A percentile compares a stretch with the other conserved stretches of the same genome.
These are phyloP conservation scores for Trichoderma pleuroti DNA, from an alignment of 2,329 filamentous ascomycete species.

Conservation along the genomic window DNA sequence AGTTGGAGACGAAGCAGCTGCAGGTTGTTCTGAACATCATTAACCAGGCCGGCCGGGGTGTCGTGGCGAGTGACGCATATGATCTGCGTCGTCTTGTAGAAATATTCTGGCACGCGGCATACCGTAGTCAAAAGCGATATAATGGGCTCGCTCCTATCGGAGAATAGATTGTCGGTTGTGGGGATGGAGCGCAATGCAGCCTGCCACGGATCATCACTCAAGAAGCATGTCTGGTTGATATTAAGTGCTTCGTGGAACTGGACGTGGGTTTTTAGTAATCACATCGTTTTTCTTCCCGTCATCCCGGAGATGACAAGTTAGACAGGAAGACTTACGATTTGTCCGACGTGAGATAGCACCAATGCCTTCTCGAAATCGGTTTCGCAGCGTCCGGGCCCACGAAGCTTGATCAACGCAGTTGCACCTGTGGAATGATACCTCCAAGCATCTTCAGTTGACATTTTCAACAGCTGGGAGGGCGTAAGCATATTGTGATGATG, in stretches of 20 bases:
- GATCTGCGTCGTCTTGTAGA: constrained; percentile 1
- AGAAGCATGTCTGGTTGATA: not conserved
- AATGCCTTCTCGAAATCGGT: constrained; percentile 14
- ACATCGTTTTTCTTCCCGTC: not conserved
- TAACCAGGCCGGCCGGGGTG: not conserved
- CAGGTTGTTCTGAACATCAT: not conserved
- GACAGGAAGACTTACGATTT: constrained; percentile 5
- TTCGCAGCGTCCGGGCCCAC: constrained; percentile 5
- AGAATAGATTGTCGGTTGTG: constrained; percentile 7
- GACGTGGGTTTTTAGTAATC: not conserved
- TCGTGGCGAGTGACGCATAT: not conserved
- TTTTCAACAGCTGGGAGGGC: not conserved
- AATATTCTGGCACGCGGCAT: constrained; percentile 6
- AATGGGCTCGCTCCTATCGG: constrained; percentile 7
- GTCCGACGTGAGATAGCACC: constrained; percentile 10
- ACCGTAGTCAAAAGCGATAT: not conserved
- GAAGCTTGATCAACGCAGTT: constrained; percentile 7
- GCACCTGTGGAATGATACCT: not conserved
- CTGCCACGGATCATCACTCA: constrained; percentile 1
- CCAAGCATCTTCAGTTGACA: constrained; percentile 12
- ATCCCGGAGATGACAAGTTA: not conserved
- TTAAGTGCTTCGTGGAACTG: constrained; percentile 10
- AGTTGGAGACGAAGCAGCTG: not conserved
- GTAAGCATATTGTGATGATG: not conserved
- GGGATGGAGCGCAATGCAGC: not conserved